Conservation (phyloP, 805 yeast genomes). For the Saccharomycopsis sp. region DNA sequence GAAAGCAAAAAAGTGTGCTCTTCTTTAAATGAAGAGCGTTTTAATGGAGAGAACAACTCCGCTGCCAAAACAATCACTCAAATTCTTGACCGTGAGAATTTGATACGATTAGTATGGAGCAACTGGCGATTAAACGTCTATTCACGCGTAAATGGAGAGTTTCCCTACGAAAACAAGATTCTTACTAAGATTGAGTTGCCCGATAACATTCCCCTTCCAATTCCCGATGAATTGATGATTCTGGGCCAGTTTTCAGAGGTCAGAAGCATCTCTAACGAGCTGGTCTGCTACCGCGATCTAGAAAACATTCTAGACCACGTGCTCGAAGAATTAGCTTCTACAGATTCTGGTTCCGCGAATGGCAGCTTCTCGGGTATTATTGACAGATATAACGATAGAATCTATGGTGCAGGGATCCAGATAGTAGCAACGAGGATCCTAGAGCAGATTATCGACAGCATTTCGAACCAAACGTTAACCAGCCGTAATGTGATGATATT, state of each 20-base stretch:
- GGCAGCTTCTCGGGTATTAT: neutral
- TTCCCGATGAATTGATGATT: slow-evolving; percentile 20
- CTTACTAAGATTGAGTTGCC: slow-evolving; percentile 28
- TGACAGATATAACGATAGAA: neutral
- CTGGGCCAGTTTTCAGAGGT: neutral
- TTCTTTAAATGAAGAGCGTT: neutral
- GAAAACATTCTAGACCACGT: slow-evolving; percentile 4
- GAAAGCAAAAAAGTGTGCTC: neutral
- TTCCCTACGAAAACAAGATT: slow-evolving; percentile 28
- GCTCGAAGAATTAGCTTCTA: neutral
- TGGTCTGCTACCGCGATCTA: neutral
- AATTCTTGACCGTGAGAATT: slow-evolving; percentile 30
- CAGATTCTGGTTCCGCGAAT: neutral
- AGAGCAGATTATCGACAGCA: slow-evolving; percentile 8
- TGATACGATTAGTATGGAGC: slow-evolving; percentile 34
- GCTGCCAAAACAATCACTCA: slow-evolving; percentile 22
- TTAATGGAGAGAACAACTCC: neutral
- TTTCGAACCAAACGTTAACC: slow-evolving; percentile 8
- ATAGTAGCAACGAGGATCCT: slow-evolving; percentile 4
- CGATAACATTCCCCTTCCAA: slow-evolving; percentile 31
- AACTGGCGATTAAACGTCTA: slow-evolving; percentile 33
- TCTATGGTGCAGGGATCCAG: neutral
- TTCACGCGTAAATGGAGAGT: slow-evolving; percentile 31
- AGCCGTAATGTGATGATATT: slow-evolving; percentile 4
- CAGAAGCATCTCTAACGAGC: neutral